Evolutionary conservation across 371 early-diverging fungal species (phyloP), one percentile per base, ranked within the genome.

Genomic region (Nematocida ironsii): DNA sequence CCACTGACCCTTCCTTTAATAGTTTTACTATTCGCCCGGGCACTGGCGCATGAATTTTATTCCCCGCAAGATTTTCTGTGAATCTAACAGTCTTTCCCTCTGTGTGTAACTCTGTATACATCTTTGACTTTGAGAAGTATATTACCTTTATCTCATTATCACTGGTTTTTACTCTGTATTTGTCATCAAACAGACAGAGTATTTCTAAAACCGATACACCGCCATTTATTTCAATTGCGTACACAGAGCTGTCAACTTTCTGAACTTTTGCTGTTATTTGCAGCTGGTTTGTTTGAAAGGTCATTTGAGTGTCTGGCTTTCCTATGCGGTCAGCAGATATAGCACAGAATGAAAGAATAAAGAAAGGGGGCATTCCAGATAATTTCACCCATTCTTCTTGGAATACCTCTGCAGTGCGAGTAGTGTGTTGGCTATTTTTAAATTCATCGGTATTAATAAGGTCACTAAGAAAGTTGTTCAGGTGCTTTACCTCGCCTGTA

Each of bases 11-110:
- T 56, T 94, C 93, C 58, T 93, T 94, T 23, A 94, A 88, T 86
- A 91, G 92, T 45, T 94, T 90, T 48, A 95, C 93, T 58, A 97
- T 90, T 87, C 96, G 95, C 75, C 97, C 97, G n/a, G 95, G 93
- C 40, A 93, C 93, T 66, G 94, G 94, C 60, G 92, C 90, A 73
- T 94, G 91, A 72, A 97, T 88, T 88, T 93, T 92, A 47, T 95
- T 93, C 58, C 80, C 80, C 1, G 20, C 27, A 11, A 16, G 5
- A 16, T 40, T 54, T 33, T 11, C 47, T 39, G 16, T 56, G 39
- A 78, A 78, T 58, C 55, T n/a, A 5, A 23, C 13, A 7, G 71
- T 68, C 25, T 68, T 42, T 61, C 60, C 47, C 13, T 39, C 6
- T 0, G 48, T 39, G 5, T 40, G 7, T 18, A 78, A 23, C 5